Percentiles rank a stretch among this genome's conserved stretches.
phyloP scores from a whole-genome alignment of 2,329 filamentous ascomycete species.

The Thelonectria discophora region DNA sequence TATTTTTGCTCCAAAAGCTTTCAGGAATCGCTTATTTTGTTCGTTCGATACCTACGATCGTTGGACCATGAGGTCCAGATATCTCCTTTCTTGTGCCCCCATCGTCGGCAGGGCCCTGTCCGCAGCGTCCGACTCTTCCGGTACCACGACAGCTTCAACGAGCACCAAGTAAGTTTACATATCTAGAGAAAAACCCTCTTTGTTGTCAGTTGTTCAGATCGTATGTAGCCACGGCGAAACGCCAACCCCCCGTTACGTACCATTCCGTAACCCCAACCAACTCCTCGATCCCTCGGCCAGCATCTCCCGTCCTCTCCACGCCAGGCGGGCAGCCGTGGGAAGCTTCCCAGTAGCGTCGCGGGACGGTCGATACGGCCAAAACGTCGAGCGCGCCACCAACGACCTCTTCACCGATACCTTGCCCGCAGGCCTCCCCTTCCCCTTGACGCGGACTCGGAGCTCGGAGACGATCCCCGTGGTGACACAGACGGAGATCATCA shows the following conservation, averaged over 20 bases:
- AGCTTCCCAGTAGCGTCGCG: neutral
- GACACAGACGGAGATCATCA: neutral
- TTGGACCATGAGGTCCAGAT: neutral
- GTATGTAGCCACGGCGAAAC: neutral
- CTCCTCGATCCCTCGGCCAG: neutral
- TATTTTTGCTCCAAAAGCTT: neutral
- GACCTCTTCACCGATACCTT: neutral
- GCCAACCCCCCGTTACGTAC: neutral
- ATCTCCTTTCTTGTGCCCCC: neutral
- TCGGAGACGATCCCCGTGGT: neutral
- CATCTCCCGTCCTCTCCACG: neutral
- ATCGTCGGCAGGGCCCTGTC: neutral
- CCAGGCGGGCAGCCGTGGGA: no score
- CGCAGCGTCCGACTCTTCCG: neutral
- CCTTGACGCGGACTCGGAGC: neutral
- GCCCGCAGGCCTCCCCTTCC: neutral
- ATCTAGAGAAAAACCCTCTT: neutral
- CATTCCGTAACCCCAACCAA: neutral
- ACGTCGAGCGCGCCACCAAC: neutral
- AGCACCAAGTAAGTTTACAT: neutral
- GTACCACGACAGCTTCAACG: neutral
- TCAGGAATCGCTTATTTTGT: neutral
- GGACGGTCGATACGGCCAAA: neutral
- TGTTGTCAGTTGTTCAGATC: neutral
- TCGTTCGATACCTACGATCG: neutral